Conservation (phyloP, 768 basidiomycete species). For the Termitomyces eurrhizus region DNA sequence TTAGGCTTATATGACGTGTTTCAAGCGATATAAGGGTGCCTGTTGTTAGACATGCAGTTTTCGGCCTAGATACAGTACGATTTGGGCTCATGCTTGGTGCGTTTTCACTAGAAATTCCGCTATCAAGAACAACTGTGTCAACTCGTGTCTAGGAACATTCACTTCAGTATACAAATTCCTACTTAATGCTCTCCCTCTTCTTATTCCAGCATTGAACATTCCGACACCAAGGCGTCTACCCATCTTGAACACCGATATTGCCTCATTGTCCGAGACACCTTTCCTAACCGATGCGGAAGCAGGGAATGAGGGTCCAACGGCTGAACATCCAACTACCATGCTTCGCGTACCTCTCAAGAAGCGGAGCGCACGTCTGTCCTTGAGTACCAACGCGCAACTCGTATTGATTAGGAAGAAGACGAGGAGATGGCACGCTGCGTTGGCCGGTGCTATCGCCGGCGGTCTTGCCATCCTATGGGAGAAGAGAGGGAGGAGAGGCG, state of each 20-base stretch:
- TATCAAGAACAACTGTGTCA: too few species aligned
- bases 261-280: constrained; percentile 13
- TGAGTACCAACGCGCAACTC: constrained; percentile 60
- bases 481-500: constrained; percentile 55
- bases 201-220: constrained; percentile 48
- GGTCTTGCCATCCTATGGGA: constrained; percentile 75
- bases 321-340: constrained; percentile 22
- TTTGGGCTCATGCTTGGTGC: constrained; percentile 87
- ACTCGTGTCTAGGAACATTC: constrained; percentile 53
- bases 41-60: constrained; percentile 75
- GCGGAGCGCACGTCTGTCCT: constrained; percentile 52
- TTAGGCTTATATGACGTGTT: background rate
- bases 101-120: background rate
- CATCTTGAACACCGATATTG: constrained; percentile 23
- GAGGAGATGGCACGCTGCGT: constrained; percentile 70
- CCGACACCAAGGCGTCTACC: constrained; percentile 23
- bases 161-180: constrained; percentile 76
- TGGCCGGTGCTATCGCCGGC: constrained; percentile 77
- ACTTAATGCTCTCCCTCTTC: constrained; percentile 72
- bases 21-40: constrained; percentile 58
- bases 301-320: constrained; percentile 17
- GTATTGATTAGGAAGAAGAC: constrained; percentile 63
- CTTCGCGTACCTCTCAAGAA: constrained; percentile 26
- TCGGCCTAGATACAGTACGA: constrained; percentile 77
- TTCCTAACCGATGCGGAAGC: constrained; percentile 15